These are phyloP conservation scores for Colletotrichum destructivum DNA, from an alignment of 2,329 filamentous ascomycete genomes.

Conservation along the genomic window DNA sequence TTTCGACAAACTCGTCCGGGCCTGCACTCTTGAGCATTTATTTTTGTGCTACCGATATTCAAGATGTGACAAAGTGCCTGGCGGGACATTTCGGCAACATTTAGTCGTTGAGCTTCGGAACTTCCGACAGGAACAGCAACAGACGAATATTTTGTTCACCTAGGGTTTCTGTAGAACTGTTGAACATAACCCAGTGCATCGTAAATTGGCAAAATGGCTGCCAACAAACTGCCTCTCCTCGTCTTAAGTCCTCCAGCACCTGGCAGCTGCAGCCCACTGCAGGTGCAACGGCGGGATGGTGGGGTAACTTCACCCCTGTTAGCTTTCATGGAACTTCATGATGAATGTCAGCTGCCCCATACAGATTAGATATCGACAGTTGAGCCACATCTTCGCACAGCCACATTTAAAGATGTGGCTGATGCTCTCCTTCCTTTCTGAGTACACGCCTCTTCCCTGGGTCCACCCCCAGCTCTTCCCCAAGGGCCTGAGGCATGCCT, in stretches of 20 bases:
- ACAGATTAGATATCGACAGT: background rate
- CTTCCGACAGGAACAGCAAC: no score
- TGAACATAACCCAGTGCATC: background rate
- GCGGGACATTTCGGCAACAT: no score
- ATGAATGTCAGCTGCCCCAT: conserved; percentile 1
- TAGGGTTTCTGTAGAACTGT: background rate
- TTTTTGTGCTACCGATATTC: conserved; percentile 12
- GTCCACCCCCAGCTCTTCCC: conserved; percentile 13
- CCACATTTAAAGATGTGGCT: conserved; percentile 26
- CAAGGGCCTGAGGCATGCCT: conserved; percentile 36
- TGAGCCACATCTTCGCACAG: conserved; percentile 3
- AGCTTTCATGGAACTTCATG: background rate
- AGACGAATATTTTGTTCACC: background rate
- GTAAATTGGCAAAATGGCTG: conserved; percentile 1
- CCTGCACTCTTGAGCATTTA: conserved; percentile 15
- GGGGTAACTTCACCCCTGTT: conserved; percentile 30
- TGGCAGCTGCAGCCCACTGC: conserved; percentile 40
- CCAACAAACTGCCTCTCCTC: conserved; percentile 2
- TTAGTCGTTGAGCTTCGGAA: background rate
- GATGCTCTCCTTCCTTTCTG: background rate
- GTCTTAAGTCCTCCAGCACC: conserved; percentile 19
- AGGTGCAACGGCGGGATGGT: conserved; percentile 37
- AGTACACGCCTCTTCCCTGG: conserved; percentile 6
- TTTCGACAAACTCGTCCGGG: conserved; percentile 26
- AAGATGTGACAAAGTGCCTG: background rate